Percentiles rank a stretch among this genome's conserved stretches.
These are phyloP conservation scores for Solanum hybrid DNA, from an alignment of 305 asterid species.

Conservation along the genomic window DNA sequence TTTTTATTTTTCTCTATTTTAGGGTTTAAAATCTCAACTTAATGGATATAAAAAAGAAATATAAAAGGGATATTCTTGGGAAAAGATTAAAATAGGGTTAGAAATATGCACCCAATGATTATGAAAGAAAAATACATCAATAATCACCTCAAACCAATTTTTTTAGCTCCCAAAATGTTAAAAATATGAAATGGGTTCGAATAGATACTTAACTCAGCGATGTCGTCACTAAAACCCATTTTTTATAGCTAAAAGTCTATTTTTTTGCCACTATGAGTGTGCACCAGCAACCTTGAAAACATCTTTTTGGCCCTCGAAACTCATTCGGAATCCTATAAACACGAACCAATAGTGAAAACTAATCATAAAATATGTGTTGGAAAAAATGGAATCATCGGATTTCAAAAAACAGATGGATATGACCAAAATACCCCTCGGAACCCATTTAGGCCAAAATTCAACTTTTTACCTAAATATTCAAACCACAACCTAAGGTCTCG, in stretches of 20 bases:
- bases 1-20: not conserved
- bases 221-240: not conserved
- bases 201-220: not conserved
- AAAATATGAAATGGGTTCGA: not conserved
- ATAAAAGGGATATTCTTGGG: not conserved
- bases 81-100: not conserved
- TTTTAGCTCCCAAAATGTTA: not conserved
- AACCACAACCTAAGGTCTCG: not conserved
- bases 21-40: not conserved
- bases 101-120: not conserved
- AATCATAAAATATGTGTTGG: not conserved
- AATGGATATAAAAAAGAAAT: not conserved
- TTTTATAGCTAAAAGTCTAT: not conserved
- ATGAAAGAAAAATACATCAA: not conserved
- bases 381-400: too few relatives aligned
- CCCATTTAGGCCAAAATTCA: not conserved
- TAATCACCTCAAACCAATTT: not conserved
- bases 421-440: not conserved
- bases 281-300: not conserved
- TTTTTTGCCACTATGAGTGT: not conserved
- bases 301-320: not conserved
- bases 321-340: not conserved
- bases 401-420: not conserved
- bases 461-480: not conserved
- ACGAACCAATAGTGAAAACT: not conserved